Evolutionary conservation across 2,329 filamentous ascomycete species (phyloP), one percentile per base, ranked within the genome.

Genomic region (Botrytis aclada): DNA sequence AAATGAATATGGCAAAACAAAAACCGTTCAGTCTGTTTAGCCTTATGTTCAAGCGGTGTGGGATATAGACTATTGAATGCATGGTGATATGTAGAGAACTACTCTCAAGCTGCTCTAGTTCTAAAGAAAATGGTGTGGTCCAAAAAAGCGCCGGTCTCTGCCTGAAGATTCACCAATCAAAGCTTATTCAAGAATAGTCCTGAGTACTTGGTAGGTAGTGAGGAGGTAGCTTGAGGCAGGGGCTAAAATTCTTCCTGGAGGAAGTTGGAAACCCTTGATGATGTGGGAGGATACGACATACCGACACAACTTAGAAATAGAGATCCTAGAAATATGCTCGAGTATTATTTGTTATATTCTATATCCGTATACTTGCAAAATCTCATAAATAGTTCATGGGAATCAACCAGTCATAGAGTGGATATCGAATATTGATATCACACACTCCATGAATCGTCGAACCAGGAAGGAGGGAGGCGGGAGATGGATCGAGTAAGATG

Each of bases 361-460:
- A 54, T 37, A 20, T 20, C 47, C 25, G 25, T 51, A n/a, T 51
- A n/a, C 47, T 54, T 54, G 47, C 25, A 54, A 51, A 54, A 12
- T 20, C 7, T 34, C 34, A 32, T 56, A n/a, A 41, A 56, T 32
- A 20, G 18, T 43, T 39, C 45, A 54, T 54, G 25, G 25, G 22
- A 39, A 16, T 66, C 29, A 37, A 39, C 45, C 9, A 51, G 34
- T 39, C 32, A 54, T 9, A 39, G 18, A 66, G 64, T 20, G 64
- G 25, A 39, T 29, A 37, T 39, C 43, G 45, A 51, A 22, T n/a
- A 39, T 41, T 47, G 39, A 51, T 67, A 32, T 37, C 39, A 22
- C 43, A 67, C 62, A 39, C 51, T 39, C 39, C 29, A 29, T 29
- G 41, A 67, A 72, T 72, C 70, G 51, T 60, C 39, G 39, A 66